Conservation (phyloP, 2,329 filamentous ascomycete genomes). For the Zopfia rhizophila region DNA sequence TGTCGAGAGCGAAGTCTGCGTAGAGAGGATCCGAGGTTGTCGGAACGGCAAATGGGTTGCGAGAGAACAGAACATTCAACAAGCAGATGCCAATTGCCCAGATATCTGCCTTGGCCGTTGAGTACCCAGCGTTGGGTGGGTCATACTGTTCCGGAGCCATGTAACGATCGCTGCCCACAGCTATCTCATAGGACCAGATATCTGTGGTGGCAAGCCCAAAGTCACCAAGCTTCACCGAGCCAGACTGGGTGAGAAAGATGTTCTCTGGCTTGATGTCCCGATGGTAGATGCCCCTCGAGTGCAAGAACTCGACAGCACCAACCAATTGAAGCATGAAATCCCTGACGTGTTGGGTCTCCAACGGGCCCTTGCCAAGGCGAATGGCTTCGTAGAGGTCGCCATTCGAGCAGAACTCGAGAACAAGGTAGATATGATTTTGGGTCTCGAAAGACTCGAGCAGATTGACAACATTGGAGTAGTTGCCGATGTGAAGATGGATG, state of each 20-base stretch:
- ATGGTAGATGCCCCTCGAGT: constrained; percentile 90
- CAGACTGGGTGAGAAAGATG: constrained; percentile 89
- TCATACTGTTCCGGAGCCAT: constrained; percentile 99
- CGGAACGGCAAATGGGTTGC: constrained; percentile 93
- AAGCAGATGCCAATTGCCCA: constrained; percentile 98
- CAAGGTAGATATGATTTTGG: constrained; percentile 86
- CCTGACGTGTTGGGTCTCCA: constrained; percentile 96
- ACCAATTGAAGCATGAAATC: constrained; percentile 97
- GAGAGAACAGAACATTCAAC: constrained; percentile 94
- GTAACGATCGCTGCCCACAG: constrained; percentile 96
- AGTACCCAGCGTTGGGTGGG: constrained; percentile 86
- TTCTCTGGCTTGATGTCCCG: constrained; percentile 99
- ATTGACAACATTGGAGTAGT: constrained; percentile 93
- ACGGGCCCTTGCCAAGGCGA: constrained; percentile 83
- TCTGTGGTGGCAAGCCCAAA: constrained; percentile 93
- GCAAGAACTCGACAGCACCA: constrained; percentile 88
- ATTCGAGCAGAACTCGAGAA: constrained; percentile 93
- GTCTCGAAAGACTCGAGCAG: constrained; percentile 92
- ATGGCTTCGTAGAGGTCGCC: constrained; percentile 99
- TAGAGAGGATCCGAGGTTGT: constrained; percentile 92
- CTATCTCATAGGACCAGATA: constrained; percentile 89
- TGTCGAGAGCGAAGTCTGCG: constrained; percentile 90
- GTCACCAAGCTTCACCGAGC: constrained; percentile 95
- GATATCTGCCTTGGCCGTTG: constrained; percentile 90
- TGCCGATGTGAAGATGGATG: constrained; percentile 81